A percentile compares a stretch with the other conserved stretches of the same genome.
These are phyloP conservation scores for Trametes punicea DNA, from an alignment of 768 basidiomycete species.

Conservation along the genomic window DNA sequence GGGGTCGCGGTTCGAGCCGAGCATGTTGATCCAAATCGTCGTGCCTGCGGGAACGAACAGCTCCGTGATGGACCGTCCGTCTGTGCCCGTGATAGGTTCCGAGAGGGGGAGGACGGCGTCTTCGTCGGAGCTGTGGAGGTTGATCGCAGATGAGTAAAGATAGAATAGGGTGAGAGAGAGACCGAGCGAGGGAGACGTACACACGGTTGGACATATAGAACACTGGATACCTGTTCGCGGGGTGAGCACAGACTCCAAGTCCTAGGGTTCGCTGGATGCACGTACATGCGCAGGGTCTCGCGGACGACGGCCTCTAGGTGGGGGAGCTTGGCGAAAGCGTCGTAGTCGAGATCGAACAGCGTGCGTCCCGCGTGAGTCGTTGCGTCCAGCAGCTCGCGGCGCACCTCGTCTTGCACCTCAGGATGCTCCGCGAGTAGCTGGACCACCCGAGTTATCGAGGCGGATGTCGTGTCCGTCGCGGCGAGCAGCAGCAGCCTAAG, in stretches of 20 bases:
- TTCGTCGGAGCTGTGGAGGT: background rate
- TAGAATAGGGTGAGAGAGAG: background rate
- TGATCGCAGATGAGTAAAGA: background rate
- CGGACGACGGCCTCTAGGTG: slow-evolving; percentile 7
- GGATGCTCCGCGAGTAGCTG: background rate
- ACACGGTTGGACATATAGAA: slow-evolving; percentile 1
- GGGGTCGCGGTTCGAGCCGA: background rate
- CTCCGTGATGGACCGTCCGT: background rate
- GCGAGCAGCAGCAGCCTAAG: background rate
- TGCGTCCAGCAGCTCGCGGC: background rate
- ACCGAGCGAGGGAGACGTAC: background rate
- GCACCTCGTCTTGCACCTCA: background rate
- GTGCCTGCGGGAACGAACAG: background rate
- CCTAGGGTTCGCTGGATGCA: background rate
- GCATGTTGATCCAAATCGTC: slow-evolving; percentile 1
- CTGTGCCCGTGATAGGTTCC: background rate
- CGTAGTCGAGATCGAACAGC: slow-evolving; percentile 2
- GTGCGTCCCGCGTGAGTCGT: background rate
- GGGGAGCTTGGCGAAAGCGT: background rate
- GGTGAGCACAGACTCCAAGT: background rate
- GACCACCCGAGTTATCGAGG: background rate
- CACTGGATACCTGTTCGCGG: background rate
- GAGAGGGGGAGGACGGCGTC: slow-evolving; percentile 9
- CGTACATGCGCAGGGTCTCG: slow-evolving; percentile 7
- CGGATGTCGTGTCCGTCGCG: slow-evolving; percentile 7